A percentile compares a stretch with the other conserved stretches of the same genome.
Conservation (phyloP, 176 grass and related monocot genomes). For the Luzula sylvatica region DNA sequence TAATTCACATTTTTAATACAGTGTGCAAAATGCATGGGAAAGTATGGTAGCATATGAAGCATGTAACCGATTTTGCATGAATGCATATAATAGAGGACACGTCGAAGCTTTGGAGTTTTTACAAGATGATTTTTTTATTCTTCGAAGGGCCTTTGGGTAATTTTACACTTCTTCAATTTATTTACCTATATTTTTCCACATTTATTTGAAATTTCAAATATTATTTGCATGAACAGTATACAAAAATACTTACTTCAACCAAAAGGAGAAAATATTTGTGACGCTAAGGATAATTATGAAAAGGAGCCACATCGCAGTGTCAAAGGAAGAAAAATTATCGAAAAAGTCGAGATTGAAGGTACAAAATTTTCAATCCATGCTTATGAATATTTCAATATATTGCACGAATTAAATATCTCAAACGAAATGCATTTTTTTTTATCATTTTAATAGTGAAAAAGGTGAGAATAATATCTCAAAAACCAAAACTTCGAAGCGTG, state of each 20-base stretch:
- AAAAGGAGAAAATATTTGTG: constrained; percentile 31
- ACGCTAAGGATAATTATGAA: constrained; percentile 39
- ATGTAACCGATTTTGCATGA: constrained; percentile 82
- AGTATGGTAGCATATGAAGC: constrained; percentile 93
- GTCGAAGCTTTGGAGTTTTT: constrained; percentile 85
- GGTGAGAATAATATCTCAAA: constrained; percentile 55
- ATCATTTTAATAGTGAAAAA: constrained; percentile 64
- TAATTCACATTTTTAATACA: constrained; percentile 23
- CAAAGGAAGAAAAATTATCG: constrained; percentile 66
- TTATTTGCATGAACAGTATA: constrained; percentile 49
- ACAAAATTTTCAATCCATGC: constrained; percentile 9
- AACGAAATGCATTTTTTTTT: constrained; percentile 7
- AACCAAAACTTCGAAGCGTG: constrained; percentile 47
- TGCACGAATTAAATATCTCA: constrained; percentile 3
- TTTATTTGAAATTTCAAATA: background rate
- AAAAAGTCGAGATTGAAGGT: constrained; percentile 92
- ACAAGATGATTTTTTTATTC: constrained; percentile 71
- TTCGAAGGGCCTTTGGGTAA: constrained; percentile 83
- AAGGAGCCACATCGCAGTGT: constrained; percentile 49
- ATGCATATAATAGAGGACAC: constrained; percentile 80
- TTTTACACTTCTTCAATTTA: constrained; percentile 4
- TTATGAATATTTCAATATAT: background rate
- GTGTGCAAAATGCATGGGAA: constrained; percentile 95
- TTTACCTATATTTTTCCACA: background rate
- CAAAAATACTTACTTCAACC: constrained; percentile 86